Base-by-base conservation (phyloP, 2,329 filamentous ascomycete genomes). In the Penicillium griseofulvum region DNA sequence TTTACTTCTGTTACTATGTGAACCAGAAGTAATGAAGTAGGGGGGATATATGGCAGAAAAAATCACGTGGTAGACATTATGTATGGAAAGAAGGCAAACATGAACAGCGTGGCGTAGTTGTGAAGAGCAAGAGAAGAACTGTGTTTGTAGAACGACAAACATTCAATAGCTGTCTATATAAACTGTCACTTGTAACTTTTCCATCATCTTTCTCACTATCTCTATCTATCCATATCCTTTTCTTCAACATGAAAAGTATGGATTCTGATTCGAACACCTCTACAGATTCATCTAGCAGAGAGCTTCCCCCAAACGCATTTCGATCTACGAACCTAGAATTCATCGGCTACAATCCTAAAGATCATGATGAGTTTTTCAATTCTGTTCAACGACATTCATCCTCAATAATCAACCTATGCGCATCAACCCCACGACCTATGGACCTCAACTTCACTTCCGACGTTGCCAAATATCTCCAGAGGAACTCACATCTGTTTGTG, bases 301-400 rank as follows among this genome's bases (percentile, higher is more conserved):
- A 19, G 17, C 0, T 1, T 11, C 2, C 0, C n/a, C 8, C 12
- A 1, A 5, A 16, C 3, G 26, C 4, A 2, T 47, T 36, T 4
- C 1, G 2, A 1, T 9, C 45, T 4, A 1, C 5, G 11, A 17
- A 5, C 5, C 11, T 48, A 7, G 1, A 6, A 10, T 28, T 26
- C 1, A 0, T 2, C 11, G 28, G 4, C 11, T 48, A 48, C 22
- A 8, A 48, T 4, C 7, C 33, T 1, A 0, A 1, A 19, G 1
- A 11, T 11, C n/a, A 48, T 26, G 22, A 37, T 4, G 0, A 1
- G 16, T 10, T 37, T 8, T 48, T 37, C 33, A 9, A 37, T 11
- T 10, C 4, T 16, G 1, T 48, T 14, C 22, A 26, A 28, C 9
- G 1, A 1, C 24, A 1, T 33, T 7, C 42, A 11, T 45, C 28